Evolutionary conservation across 2,329 filamentous ascomycete genomes (phyloP).

Genomic region (Aspergillus neotritici): DNA sequence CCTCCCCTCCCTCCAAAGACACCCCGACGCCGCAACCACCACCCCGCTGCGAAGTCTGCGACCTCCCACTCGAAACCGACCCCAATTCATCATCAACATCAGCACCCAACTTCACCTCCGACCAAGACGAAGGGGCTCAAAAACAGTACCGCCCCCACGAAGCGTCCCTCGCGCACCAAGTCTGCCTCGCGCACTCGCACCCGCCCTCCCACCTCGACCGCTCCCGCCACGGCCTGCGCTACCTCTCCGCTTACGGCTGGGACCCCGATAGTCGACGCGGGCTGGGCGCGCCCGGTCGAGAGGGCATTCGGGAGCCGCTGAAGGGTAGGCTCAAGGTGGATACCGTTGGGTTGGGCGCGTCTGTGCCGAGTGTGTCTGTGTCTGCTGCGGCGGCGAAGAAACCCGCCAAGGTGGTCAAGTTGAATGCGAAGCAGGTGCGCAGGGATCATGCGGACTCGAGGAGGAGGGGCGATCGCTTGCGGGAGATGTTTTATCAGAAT

Average conservation of each 20-base stretch:
- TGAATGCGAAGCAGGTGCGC: slow-evolving; percentile 67
- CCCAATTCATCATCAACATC: slow-evolving; percentile 17
- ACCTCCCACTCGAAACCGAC: slow-evolving; percentile 45
- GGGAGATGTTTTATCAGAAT: slow-evolving; percentile 66
- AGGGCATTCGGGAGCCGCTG: slow-evolving; percentile 71
- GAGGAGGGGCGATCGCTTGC: slow-evolving; percentile 58
- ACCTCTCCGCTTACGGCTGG: slow-evolving; percentile 55
- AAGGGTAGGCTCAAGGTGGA: slow-evolving; percentile 67
- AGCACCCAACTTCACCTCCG: slow-evolving; percentile 4
- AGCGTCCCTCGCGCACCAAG: slow-evolving; percentile 51
- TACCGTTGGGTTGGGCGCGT: slow-evolving; percentile 64
- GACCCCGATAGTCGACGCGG: slow-evolving; percentile 60
- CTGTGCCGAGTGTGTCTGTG: slow-evolving; percentile 23
- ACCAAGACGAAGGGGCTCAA: background rate
- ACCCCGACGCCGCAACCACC: background rate
- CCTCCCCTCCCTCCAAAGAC: slow-evolving; percentile 4
- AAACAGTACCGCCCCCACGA: slow-evolving; percentile 36
- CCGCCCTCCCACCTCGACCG: slow-evolving; percentile 56
- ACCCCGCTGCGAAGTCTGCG: slow-evolving; percentile 53
- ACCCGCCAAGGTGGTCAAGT: slow-evolving; percentile 42
- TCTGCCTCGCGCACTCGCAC: slow-evolving; percentile 51
- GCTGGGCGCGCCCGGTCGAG: slow-evolving; percentile 59
- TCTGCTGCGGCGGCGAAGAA: slow-evolving; percentile 13
- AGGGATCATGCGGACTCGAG: slow-evolving; percentile 58
- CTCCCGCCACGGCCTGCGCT: slow-evolving; percentile 50